These are phyloP conservation scores for Naganishia antarctica DNA, from an alignment of 768 basidiomycete genomes.

Conservation along the genomic window DNA sequence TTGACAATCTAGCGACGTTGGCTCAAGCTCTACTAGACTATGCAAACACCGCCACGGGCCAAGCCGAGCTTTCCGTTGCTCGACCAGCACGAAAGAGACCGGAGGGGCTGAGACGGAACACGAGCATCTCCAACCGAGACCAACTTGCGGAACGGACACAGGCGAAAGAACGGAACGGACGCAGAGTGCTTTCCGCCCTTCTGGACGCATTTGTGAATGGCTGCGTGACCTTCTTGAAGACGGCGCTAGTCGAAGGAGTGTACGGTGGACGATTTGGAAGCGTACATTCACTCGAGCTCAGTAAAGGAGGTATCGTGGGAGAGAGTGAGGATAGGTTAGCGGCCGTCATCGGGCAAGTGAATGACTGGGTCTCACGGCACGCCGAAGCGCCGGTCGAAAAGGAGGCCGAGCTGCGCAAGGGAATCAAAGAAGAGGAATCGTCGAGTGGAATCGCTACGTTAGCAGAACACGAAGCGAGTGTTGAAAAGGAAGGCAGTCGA, in stretches of 20 bases:
- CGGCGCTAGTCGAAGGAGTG: slow-evolving; percentile 70
- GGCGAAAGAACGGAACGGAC: slow-evolving; percentile 42
- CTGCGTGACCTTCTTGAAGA: slow-evolving; percentile 65
- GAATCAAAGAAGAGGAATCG: slow-evolving; percentile 8
- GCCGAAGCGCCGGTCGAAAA: neutral
- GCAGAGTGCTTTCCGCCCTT: slow-evolving; percentile 52
- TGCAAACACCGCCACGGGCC: slow-evolving; percentile 17
- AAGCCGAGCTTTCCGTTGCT: slow-evolving; percentile 1
- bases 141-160: slow-evolving; percentile 41
- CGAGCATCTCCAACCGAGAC: slow-evolving; percentile 30
- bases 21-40: slow-evolving; percentile 56
- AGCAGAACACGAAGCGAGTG: no score
- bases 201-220: slow-evolving; percentile 61
- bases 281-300: neutral
- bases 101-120: slow-evolving; percentile 19
- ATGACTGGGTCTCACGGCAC: slow-evolving; percentile 24
- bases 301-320: neutral
- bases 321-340: neutral
- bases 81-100: slow-evolving; percentile 22
- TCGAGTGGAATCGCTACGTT: neutral
- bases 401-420: neutral
- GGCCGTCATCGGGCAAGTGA: slow-evolving; percentile 18
- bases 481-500: no score
- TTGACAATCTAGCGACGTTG: slow-evolving; percentile 54
- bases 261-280: slow-evolving; percentile 53